Percentiles rank a stretch among this genome's conserved stretches.
Evolutionary conservation across 768 basidiomycete genomes (phyloP).

Genomic region (Calocybe gangraenosa): DNA sequence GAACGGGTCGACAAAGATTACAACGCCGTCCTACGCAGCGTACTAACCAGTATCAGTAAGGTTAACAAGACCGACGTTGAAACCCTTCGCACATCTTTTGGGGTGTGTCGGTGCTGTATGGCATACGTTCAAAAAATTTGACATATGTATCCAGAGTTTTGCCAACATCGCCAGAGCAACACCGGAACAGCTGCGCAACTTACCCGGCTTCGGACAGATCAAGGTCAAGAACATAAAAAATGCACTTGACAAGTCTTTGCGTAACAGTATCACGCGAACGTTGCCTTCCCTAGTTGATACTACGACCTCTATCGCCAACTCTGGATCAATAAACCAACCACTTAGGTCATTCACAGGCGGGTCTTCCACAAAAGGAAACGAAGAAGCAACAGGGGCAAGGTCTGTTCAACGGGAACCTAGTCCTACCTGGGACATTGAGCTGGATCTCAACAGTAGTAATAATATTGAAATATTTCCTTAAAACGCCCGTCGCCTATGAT

Average conservation of each 20-base stretch:
- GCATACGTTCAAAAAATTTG: not conserved
- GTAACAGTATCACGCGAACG: conserved; percentile 56
- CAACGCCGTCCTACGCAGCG: conserved; percentile 69
- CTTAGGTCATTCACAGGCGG: not conserved
- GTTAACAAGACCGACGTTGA: conserved; percentile 98
- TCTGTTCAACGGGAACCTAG: conserved; percentile 37
- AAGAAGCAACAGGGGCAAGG: conserved; percentile 20
- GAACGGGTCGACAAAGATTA: conserved; percentile 93
- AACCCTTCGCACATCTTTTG: conserved; percentile 87
- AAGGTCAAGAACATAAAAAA: conserved; percentile 91
- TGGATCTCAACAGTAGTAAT: conserved; percentile 39
- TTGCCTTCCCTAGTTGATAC: conserved; percentile 26
- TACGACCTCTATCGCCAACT: conserved; percentile 20
- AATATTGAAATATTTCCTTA: not conserved
- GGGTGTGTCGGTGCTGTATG: conserved; percentile 49
- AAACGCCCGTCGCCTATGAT: too few relatives aligned
- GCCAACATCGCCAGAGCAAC: conserved; percentile 73
- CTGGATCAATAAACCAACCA: not conserved
- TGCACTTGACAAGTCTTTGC: conserved; percentile 87
- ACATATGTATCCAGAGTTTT: conserved; percentile 60
- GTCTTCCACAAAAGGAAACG: conserved; percentile 6
- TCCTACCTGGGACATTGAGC: conserved; percentile 73
- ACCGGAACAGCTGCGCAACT: conserved; percentile 67
- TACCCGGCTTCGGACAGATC: conserved; percentile 92
- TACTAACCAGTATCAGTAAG: conserved; percentile 84